Conservation (phyloP, 495 filamentous ascomycete species). For the Neurospora sp. region DNA sequence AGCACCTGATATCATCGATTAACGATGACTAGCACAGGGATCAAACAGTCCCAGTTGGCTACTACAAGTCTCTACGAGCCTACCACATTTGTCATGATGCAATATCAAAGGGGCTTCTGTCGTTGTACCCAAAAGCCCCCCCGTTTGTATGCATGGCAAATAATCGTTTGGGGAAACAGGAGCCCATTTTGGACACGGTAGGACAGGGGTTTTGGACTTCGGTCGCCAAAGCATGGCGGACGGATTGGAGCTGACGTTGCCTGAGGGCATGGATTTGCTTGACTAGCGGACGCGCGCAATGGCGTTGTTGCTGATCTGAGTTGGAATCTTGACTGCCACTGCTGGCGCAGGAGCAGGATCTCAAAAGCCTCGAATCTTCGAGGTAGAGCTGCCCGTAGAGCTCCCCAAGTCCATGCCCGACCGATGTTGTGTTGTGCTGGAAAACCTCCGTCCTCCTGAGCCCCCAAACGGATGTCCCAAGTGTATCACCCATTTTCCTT, state of each 20-base stretch:
- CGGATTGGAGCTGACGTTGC: not conserved
- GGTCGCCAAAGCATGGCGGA: not conserved
- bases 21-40: not conserved
- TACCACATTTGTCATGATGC: not conserved
- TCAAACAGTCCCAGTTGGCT: not conserved
- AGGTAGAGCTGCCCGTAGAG: not conserved
- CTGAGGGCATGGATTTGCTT: not conserved
- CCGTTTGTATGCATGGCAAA: not conserved
- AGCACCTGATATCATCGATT: not conserved
- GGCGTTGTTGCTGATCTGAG: not conserved
- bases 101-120: not conserved
- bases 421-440: not conserved
- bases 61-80: not conserved
- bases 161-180: not conserved
- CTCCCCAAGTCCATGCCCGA: not conserved
- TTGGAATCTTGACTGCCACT: not conserved
- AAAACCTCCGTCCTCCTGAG: constrained; percentile 4
- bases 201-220: not conserved
- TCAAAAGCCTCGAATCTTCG: not conserved
- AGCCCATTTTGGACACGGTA: not conserved
- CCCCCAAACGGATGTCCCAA: not conserved
- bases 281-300: not conserved
- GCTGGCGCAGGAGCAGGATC: not conserved
- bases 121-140: not conserved
- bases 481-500: constrained; percentile 5